A percentile compares a stretch with the other conserved stretches of the same genome.
Evolutionary conservation across 108 stramenopile species (phyloP).

Genomic region (Skeletonema costatum): DNA sequence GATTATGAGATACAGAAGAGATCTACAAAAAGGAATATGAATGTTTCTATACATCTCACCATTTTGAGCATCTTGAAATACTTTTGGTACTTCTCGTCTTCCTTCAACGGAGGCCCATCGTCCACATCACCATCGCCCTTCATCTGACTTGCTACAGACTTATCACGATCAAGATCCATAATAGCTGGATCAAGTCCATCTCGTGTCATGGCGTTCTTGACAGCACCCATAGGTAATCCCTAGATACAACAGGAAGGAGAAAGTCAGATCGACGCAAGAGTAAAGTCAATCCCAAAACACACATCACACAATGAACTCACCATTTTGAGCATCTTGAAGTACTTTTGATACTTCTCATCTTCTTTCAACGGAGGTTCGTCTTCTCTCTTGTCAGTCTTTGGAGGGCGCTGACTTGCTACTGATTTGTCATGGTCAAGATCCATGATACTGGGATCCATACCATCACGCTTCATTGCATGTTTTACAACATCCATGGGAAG

Average conservation of each 20-base stretch:
- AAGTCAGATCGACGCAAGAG: background rate
- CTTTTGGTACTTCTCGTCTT: conserved; percentile 75
- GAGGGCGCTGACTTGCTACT: conserved; percentile 39
- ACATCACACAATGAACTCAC: background rate
- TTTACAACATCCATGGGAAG: conserved; percentile 66
- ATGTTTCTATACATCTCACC: conserved; percentile 3
- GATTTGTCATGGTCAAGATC: conserved; percentile 62
- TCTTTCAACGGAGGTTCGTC: conserved; percentile 63
- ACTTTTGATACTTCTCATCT: conserved; percentile 71
- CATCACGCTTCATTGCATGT: conserved; percentile 74
- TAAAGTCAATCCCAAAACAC: background rate
- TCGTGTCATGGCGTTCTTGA: conserved; percentile 28
- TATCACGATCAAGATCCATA: conserved; percentile 70
- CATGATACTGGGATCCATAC: conserved; percentile 59
- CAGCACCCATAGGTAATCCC: conserved; percentile 10
- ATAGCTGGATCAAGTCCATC: conserved; percentile 76
- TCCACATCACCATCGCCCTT: conserved; percentile 23
- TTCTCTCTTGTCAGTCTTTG: conserved; percentile 12
- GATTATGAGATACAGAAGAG: too few relatives aligned
- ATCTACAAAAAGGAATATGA: background rate
- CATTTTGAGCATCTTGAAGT: conserved; percentile 69
- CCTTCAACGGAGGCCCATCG: conserved; percentile 65
- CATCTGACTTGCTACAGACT: conserved; percentile 50
- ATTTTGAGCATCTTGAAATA: conserved; percentile 80
- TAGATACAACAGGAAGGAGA: background rate